Conservation (phyloP, 345 rosid species). For the Gossypium bickii region DNA sequence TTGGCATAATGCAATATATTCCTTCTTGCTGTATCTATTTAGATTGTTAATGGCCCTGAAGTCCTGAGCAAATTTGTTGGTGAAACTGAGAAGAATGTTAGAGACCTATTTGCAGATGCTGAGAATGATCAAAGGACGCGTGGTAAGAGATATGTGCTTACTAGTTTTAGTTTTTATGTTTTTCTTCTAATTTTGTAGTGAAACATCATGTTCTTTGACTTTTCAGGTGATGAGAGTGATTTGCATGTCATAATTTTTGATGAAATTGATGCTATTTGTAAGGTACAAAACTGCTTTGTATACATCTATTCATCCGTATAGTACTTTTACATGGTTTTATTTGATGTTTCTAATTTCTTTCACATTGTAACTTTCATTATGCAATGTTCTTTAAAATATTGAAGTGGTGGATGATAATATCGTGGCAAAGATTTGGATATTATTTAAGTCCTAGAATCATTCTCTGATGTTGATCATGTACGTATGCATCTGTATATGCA, state of each 20-base stretch:
- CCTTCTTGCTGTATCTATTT: constrained; percentile 24
- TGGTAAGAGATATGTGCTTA: constrained; percentile 43
- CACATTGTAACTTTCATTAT: neutral
- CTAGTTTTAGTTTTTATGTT: constrained; percentile 18
- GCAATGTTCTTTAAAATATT: neutral
- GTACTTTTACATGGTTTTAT: neutral
- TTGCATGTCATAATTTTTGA: constrained; percentile 96
- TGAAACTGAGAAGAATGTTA: constrained; percentile 93
- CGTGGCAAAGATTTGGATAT: neutral
- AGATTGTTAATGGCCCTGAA: constrained; percentile 98
- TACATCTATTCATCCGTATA: neutral
- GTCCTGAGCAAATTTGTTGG: constrained; percentile 98
- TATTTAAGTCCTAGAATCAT: neutral
- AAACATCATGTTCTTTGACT: constrained; percentile 17
- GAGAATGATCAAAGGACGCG: constrained; percentile 82
- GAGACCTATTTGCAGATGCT: constrained; percentile 97
- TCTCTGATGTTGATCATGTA: neutral
- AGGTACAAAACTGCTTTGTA: constrained; percentile 47
- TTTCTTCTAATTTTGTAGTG: constrained; percentile 11
- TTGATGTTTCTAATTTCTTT: constrained; percentile 5
- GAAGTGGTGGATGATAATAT: neutral
- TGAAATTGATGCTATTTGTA: constrained; percentile 99
- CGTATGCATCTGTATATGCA: neutral
- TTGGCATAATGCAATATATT: constrained; percentile 12
- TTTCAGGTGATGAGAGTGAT: constrained; percentile 91